A percentile compares a stretch with the other conserved stretches of the same genome.
Evolutionary conservation across 805 yeast genomes (phyloP).

Genomic region (Spathaspora gorwiae): DNA sequence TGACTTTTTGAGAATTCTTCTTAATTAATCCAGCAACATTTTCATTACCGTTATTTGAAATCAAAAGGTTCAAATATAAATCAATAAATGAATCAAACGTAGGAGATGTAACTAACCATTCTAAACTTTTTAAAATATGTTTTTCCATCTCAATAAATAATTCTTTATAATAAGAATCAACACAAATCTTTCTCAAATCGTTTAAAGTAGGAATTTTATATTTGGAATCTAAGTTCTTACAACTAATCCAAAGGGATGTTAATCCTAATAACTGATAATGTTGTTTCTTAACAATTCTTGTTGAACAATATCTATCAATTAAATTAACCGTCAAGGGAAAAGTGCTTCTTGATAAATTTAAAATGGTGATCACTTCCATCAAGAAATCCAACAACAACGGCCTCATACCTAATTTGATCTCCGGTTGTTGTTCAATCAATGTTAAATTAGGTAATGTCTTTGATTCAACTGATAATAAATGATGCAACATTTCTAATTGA

Average conservation of each 20-base stretch:
- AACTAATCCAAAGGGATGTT: constrained; percentile 41
- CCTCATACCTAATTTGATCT: constrained; percentile 40
- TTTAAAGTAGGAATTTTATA: constrained; percentile 53
- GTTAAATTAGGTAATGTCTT: constrained; percentile 26
- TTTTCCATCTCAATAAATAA: constrained; percentile 66
- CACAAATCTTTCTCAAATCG: constrained; percentile 52
- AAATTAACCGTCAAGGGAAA: constrained; percentile 43
- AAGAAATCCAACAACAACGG: constrained; percentile 40
- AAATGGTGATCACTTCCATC: constrained; percentile 41
- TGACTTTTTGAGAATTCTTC: constrained; percentile 40
- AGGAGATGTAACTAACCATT: constrained; percentile 61
- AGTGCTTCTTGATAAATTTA: constrained; percentile 35
- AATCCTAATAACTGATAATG: constrained; percentile 43
- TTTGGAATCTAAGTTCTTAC: constrained; percentile 49
- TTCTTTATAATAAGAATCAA: constrained; percentile 51
- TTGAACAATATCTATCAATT: constrained; percentile 42
- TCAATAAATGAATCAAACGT: constrained; percentile 64
- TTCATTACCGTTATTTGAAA: constrained; percentile 20
- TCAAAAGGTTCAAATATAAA: constrained; percentile 44
- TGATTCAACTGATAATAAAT: constrained; percentile 27
- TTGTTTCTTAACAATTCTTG: constrained; percentile 41
- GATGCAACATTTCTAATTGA: constrained; percentile 37
- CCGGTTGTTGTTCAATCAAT: constrained; percentile 43
- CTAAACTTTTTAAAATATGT: constrained; percentile 55
- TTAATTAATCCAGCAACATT: constrained; percentile 26